Conservation (phyloP, 352 stramenopile genomes). For the Phytophthora nicotianae region DNA sequence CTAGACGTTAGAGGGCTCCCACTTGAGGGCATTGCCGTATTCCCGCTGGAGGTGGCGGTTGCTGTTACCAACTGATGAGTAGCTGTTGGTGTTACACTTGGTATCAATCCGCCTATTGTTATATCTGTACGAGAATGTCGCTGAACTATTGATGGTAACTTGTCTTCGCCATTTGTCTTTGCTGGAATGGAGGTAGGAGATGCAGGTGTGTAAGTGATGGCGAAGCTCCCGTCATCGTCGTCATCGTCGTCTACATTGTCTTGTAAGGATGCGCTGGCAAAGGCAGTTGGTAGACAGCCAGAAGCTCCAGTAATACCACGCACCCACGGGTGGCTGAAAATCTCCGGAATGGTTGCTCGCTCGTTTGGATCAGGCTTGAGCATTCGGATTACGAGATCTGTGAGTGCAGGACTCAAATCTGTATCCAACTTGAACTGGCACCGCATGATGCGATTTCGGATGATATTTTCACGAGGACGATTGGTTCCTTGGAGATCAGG, state of each 20-base stretch:
- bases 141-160: slow-evolving; percentile 62
- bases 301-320: slow-evolving; percentile 42
- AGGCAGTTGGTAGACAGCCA: slow-evolving; percentile 36
- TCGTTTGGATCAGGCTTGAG: slow-evolving; percentile 83
- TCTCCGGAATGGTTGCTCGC: slow-evolving; percentile 81
- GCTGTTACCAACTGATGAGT: neutral
- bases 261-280: slow-evolving; percentile 26
- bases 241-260: slow-evolving; percentile 40
- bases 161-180: slow-evolving; percentile 51
- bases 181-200: slow-evolving; percentile 25
- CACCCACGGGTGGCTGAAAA: slow-evolving; percentile 88
- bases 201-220: slow-evolving; percentile 53
- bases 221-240: slow-evolving; percentile 55
- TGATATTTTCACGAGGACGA: slow-evolving; percentile 79
- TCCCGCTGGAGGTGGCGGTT: slow-evolving; percentile 6
- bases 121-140: slow-evolving; percentile 52
- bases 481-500: slow-evolving; percentile 78
- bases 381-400: slow-evolving; percentile 81
- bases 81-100: slow-evolving; percentile 1
- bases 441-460: slow-evolving; percentile 84
- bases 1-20: slow-evolving; percentile 18
- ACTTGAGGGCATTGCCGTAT: slow-evolving; percentile 3
- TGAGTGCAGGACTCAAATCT: slow-evolving; percentile 65
- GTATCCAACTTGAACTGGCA: slow-evolving; percentile 87
- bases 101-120: slow-evolving; percentile 1